Conservation (phyloP, 805 yeast species). For the Teunomyces pallodes region DNA sequence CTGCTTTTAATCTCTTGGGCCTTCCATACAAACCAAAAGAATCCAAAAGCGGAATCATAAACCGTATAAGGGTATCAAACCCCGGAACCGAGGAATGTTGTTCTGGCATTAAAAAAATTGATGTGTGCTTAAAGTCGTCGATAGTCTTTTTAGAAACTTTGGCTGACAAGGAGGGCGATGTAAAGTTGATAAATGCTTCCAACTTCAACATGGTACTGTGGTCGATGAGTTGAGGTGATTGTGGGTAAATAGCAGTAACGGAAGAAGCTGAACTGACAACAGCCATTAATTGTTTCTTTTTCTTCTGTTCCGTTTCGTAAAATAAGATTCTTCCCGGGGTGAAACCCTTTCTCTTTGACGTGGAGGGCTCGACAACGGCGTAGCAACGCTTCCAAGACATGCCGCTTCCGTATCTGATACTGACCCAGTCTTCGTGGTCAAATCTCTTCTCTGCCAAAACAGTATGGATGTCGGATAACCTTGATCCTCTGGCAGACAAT, state of each 20-base stretch:
- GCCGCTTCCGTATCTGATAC: constrained; percentile 93
- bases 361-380: constrained; percentile 80
- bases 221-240: constrained; percentile 75
- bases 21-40: constrained; percentile 47
- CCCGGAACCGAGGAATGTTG: constrained; percentile 48
- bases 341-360: constrained; percentile 45
- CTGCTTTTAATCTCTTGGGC: constrained; percentile 42
- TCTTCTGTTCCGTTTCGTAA: constrained; percentile 77
- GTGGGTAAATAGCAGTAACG: constrained; percentile 91
- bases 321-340: constrained; percentile 70
- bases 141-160: constrained; percentile 31
- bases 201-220: constrained; percentile 84
- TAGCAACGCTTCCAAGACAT: constrained; percentile 97
- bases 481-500: constrained; percentile 85
- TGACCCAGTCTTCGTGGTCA: constrained; percentile 90
- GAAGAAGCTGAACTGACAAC: constrained; percentile 66
- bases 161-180: constrained; percentile 35
- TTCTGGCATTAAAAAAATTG: constrained; percentile 44
- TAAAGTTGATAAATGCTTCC: constrained; percentile 73
- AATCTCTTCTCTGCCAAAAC: constrained; percentile 81
- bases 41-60: constrained; percentile 40
- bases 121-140: constrained; percentile 40
- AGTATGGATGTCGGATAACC: constrained; percentile 81
- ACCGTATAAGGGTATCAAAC: constrained; percentile 47
- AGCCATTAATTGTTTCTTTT: constrained; percentile 74